A percentile compares a stretch with the other conserved stretches of the same genome.
Conservation (phyloP, 768 basidiomycete species). For the Leccinum pellstonianum region DNA sequence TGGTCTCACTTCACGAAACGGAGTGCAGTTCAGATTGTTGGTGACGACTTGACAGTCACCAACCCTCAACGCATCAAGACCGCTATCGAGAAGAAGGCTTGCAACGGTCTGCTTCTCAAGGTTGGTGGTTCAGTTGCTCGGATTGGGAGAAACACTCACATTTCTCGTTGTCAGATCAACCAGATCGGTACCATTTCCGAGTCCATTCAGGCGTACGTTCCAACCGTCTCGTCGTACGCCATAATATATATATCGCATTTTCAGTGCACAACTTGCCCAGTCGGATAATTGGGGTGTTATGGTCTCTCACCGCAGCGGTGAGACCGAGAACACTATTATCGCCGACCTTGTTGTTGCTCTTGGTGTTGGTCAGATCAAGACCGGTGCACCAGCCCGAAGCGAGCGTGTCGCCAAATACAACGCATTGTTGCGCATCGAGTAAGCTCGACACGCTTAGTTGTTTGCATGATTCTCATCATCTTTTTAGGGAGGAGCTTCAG, state of each 20-base stretch:
- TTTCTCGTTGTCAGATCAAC: constrained; percentile 61
- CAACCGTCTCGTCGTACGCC: neutral
- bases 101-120: constrained; percentile 98
- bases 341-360: constrained; percentile 95
- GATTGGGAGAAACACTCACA: neutral
- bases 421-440: constrained; percentile 86
- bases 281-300: constrained; percentile 99
- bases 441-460: constrained; percentile 31
- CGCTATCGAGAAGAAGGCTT: constrained; percentile 99
- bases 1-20: constrained; percentile 89
- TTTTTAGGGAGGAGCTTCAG: constrained; percentile 67
- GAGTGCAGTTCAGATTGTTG: constrained; percentile 85
- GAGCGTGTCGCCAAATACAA: constrained; percentile 99
- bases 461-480: neutral
- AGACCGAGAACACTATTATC: constrained; percentile 97
- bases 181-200: constrained; percentile 99
- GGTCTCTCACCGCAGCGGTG: constrained; percentile 98
- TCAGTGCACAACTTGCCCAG: constrained; percentile 90
- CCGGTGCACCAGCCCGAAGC: constrained; percentile 92
- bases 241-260: constrained; percentile 5
- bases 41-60: constrained; percentile 97
- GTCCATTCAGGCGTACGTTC: constrained; percentile 93
- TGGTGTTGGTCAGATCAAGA: constrained; percentile 94
- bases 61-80: constrained; percentile 97
- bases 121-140: constrained; percentile 26